Base-by-base conservation (phyloP, 768 basidiomycete genomes). In the Astraeus odoratus region DNA sequence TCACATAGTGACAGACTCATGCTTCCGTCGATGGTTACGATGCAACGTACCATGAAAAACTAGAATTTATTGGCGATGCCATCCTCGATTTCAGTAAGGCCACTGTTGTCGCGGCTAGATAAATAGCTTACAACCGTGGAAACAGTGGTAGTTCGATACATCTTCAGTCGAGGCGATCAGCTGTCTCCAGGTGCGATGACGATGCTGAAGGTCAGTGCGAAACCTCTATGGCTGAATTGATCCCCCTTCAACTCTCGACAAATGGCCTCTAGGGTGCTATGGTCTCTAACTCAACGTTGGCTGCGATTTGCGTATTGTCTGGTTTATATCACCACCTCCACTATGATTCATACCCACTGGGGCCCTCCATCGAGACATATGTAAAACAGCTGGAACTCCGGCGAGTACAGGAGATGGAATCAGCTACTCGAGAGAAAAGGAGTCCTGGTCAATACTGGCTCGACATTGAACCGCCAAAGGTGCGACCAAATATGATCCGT, bases 51-150 rank as follows among this genome's bases (percentile, higher is more conserved):
- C 85, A 86, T 56, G 85, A 89, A 55, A 72, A 85, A 46, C 72
- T 92, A 27, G 88, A 91, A 59, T 93, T 91, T 58, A 70, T 91
- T 31, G 90, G 90, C 10, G 90, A 93, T 64, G 86, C 86, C 1
- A 77, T 93, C 41, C 73, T 93, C 20, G 90, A 92, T 61, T 85
- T 88, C 47, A 63, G 89, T 91, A 56, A 44, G 86, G 67, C n/a
- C 10, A 18, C 24, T 19, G 23, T 33, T 37, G 23, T 31, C 42
- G 30, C 15, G 18, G 19, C 10, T 1, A 8, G 35, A 15, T 1
- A 8, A 33, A 15, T 26, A 7, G 42, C 23, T 25, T 35, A n/a
- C 33, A 42, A 37, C 49, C 36, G 42, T 36, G 35, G 16, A 50
- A 33, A 15, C 52, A 91, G 89, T 89, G 69, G 80, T 86, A 18